A percentile compares a stretch with the other conserved stretches of the same genome.
Conservation (phyloP, 1,284 basidiomycete genomes). For the Amylostereum chailletii region DNA sequence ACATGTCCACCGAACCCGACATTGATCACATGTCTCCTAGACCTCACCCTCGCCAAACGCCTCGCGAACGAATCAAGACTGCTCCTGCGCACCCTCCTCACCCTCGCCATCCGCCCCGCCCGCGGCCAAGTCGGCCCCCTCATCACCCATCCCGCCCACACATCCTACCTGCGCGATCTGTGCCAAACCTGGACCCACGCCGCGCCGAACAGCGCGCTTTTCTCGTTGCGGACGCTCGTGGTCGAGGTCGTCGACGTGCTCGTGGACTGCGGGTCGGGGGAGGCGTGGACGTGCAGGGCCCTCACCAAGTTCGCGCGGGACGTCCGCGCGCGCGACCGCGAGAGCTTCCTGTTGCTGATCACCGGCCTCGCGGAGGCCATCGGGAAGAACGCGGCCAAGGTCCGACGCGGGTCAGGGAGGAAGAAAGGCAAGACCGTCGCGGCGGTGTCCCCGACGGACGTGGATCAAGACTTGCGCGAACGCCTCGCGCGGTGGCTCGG, state of each 20-base stretch:
- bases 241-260: slow-evolving; percentile 8
- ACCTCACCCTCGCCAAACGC: slow-evolving; percentile 31
- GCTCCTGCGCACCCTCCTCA: slow-evolving; percentile 29
- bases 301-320: slow-evolving; percentile 24
- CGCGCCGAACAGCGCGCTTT: not conserved
- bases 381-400: not conserved
- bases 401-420: not conserved
- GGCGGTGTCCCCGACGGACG: slow-evolving; percentile 2
- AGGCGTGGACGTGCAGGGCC: slow-evolving; percentile 32
- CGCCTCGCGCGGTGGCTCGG: slow-evolving; percentile 21
- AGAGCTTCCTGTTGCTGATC: slow-evolving; percentile 16
- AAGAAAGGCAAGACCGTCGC: not conserved
- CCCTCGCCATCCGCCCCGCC: slow-evolving; percentile 24
- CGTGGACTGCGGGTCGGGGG: slow-evolving; percentile 7
- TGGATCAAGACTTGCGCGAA: slow-evolving; percentile 4
- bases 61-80: slow-evolving; percentile 33
- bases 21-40: slow-evolving; percentile 37
- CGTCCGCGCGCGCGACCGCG: slow-evolving; percentile 18
- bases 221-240: slow-evolving; percentile 8
- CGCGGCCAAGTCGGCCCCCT: slow-evolving; percentile 15
- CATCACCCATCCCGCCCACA: slow-evolving; percentile 34
- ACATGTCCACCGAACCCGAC: slow-evolving; percentile 36
- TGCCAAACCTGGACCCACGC: slow-evolving; percentile 21
- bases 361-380: slow-evolving; percentile 8
- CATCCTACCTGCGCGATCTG: slow-evolving; percentile 29